Evolutionary conservation across 371 early-diverging fungal species (phyloP).

Genomic region (Mortierella sp.): DNA sequence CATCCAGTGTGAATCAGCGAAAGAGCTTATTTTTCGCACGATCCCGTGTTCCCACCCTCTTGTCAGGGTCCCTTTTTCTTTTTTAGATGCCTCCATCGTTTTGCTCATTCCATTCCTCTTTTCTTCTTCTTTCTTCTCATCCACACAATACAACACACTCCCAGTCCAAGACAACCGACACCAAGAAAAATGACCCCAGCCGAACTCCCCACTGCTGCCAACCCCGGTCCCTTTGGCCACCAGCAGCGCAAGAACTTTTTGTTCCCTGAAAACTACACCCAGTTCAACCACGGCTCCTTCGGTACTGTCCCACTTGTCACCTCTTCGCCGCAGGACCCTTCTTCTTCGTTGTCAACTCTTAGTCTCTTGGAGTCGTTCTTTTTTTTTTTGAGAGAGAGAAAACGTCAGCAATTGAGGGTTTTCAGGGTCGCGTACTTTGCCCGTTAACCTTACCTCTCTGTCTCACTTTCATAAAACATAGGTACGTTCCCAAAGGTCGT

Average conservation of each 20-base stretch:
- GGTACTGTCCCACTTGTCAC: constrained; percentile 22
- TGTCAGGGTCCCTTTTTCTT: neutral
- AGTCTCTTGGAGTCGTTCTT: neutral
- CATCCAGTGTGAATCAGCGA: neutral
- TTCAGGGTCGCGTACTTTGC: no score
- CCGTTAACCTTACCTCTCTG: neutral
- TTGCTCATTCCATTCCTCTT: neutral
- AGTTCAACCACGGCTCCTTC: constrained; percentile 62
- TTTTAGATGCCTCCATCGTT: neutral
- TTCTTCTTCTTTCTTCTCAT: neutral
- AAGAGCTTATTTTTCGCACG: constrained; percentile 8
- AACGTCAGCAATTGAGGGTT: no score
- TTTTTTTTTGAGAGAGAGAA: neutral
- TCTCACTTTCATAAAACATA: neutral
- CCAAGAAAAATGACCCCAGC: neutral
- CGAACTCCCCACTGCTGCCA: constrained; percentile 34
- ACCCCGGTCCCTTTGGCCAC: constrained; percentile 58
- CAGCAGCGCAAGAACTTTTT: constrained; percentile 54
- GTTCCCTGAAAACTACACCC: constrained; percentile 59
- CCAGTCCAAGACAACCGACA: neutral
- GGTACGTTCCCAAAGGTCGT: constrained; percentile 50
- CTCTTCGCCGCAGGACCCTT: neutral
- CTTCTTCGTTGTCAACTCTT: neutral
- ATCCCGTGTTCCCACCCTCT: neutral
- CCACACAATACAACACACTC: neutral